Evolutionary conservation across 2,329 filamentous ascomycete genomes (phyloP).

Genomic region (Neopestalotiopsis sp.): DNA sequence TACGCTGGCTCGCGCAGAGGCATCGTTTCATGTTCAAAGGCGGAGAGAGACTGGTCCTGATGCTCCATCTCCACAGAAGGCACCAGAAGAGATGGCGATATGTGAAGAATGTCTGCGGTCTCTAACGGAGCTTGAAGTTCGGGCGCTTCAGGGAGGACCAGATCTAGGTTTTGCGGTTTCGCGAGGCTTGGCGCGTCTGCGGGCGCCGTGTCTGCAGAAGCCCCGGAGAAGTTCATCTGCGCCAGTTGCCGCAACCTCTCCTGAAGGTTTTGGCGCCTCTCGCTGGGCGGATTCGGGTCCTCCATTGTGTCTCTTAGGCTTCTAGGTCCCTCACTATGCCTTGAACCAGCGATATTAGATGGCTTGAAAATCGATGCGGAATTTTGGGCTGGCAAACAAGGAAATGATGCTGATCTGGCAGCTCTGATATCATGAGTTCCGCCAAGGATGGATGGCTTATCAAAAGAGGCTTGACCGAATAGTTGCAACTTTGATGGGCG

Average conservation of each 20-base stretch:
- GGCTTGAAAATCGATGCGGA: not conserved
- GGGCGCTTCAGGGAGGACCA: not conserved
- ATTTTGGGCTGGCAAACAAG: not conserved
- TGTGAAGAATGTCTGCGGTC: conserved; percentile 18
- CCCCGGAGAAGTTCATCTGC: conserved; percentile 27
- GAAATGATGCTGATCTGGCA: not conserved
- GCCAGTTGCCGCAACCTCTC: conserved; percentile 32
- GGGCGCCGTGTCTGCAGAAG: conserved; percentile 5
- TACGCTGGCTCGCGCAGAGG: not conserved
- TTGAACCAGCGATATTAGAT: conserved; percentile 7
- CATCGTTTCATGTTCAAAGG: conserved; percentile 20
- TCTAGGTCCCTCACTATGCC: not conserved
- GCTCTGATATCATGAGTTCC: not conserved
- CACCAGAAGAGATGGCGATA: conserved; percentile 24
- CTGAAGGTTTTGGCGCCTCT: conserved; percentile 27
- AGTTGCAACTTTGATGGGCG: not conserved
- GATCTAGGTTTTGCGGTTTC: not conserved
- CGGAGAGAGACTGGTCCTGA: conserved; percentile 18
- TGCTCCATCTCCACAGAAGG: conserved; percentile 22
- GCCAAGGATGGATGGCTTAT: conserved; percentile 16
- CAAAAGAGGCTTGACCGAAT: not conserved
- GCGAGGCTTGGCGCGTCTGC: not conserved
- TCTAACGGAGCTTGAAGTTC: not conserved
- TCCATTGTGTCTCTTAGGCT: conserved; percentile 17
- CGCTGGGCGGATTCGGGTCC: conserved; percentile 17